Percentiles rank a stretch among this genome's conserved stretches.
Evolutionary conservation across 2,329 filamentous ascomycete species (phyloP).

Genomic region (Pseudocercospora eumusae): DNA sequence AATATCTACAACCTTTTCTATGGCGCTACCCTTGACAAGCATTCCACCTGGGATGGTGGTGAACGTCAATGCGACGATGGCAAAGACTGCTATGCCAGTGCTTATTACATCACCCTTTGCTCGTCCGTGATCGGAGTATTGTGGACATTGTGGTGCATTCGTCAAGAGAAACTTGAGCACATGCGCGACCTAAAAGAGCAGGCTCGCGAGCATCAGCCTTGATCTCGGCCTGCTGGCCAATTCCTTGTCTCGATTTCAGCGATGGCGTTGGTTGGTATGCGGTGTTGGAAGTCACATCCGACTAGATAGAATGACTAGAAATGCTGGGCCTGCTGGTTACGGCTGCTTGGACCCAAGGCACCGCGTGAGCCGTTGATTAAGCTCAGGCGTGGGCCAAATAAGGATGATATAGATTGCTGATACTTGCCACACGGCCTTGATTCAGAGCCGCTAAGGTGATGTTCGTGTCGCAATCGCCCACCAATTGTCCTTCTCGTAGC

Average conservation of each 20-base stretch:
- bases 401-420: constrained; percentile 29
- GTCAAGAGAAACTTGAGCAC: constrained; percentile 36
- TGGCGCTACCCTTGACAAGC: constrained; percentile 76
- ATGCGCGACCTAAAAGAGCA: constrained; percentile 25
- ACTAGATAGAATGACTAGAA: neutral
- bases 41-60: constrained; percentile 65
- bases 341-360: neutral
- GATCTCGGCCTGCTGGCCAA: neutral
- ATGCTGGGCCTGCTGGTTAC: neutral
- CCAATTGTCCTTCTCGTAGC: constrained; percentile 98
- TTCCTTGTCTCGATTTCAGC: constrained; percentile 3
- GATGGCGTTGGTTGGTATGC: constrained; percentile 2
- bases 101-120: constrained; percentile 76
- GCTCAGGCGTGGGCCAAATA: neutral
- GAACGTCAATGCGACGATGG: constrained; percentile 76
- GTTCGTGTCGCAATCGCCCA: constrained; percentile 61
- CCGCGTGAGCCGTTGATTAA: neutral
- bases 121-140: constrained; percentile 69
- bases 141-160: constrained; percentile 70
- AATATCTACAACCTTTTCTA: constrained; percentile 94
- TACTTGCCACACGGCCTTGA: neutral
- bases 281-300: neutral
- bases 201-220: constrained; percentile 25
- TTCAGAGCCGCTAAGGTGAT: neutral
- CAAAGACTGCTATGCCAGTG: constrained; percentile 74